Conservation (phyloP, 2,329 filamentous ascomycete species). For the Aspergillus tamarii region DNA sequence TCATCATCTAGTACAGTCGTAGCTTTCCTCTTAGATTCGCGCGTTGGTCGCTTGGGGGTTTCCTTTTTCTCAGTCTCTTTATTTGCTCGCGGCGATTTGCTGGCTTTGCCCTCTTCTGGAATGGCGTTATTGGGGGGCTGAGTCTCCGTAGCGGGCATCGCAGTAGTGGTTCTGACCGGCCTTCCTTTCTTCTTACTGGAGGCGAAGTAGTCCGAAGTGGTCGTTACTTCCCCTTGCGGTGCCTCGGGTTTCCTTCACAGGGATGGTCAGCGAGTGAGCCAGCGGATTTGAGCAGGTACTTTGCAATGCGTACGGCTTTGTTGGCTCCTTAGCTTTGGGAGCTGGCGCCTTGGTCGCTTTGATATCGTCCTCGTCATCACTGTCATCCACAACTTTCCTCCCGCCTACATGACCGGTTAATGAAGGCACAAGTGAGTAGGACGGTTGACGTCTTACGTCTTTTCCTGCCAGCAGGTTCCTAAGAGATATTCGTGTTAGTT, state of each 20-base stretch:
- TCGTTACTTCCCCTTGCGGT: slow-evolving; percentile 59
- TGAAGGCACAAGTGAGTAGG: neutral
- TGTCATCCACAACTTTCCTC: slow-evolving; percentile 78
- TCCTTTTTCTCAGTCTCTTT: slow-evolving; percentile 51
- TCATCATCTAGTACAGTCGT: slow-evolving; percentile 61
- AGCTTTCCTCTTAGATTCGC: slow-evolving; percentile 36
- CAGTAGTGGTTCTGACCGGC: slow-evolving; percentile 35
- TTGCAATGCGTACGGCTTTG: slow-evolving; percentile 51
- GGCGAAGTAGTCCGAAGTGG: slow-evolving; percentile 66
- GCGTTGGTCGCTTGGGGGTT: slow-evolving; percentile 20
- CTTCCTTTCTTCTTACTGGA: slow-evolving; percentile 60
- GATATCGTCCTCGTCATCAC: slow-evolving; percentile 71
- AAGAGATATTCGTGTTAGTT: neutral
- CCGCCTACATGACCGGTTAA: slow-evolving; percentile 37
- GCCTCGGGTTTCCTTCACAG: slow-evolving; percentile 52
- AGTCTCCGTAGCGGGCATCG: slow-evolving; percentile 22
- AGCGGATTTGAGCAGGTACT: neutral
- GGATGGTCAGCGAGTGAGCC: slow-evolving; percentile 4
- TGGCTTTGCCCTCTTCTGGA: slow-evolving; percentile 8
- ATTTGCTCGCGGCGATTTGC: slow-evolving; percentile 36
- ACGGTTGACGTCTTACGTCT: slow-evolving; percentile 33
- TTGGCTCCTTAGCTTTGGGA: slow-evolving; percentile 44
- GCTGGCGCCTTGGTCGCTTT: slow-evolving; percentile 39
- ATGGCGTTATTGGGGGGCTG: slow-evolving; percentile 19
- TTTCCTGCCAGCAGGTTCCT: slow-evolving; percentile 31